These are phyloP conservation scores for Fusarium annulatum DNA, from an alignment of 2,329 filamentous ascomycete species.

Conservation along the genomic window DNA sequence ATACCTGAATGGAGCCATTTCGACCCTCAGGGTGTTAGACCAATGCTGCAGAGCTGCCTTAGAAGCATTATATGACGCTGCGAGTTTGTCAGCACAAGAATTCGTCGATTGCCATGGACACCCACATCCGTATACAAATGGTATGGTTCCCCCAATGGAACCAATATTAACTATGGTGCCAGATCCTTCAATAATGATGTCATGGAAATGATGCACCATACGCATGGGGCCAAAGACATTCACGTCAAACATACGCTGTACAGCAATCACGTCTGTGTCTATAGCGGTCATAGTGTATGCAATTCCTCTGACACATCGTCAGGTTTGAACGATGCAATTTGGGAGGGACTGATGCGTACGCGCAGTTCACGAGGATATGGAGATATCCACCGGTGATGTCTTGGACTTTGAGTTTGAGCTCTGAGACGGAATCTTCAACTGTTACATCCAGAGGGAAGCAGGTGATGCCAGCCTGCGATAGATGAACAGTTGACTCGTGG, in stretches of 20 bases:
- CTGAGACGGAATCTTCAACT: neutral
- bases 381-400: neutral
- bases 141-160: neutral
- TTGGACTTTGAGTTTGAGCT: neutral
- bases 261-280: neutral
- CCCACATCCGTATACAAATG: neutral
- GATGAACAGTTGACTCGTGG: neutral
- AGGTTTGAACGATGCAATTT: accelerated
- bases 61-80: neutral
- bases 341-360: neutral
- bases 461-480: neutral
- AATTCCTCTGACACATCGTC: neutral
- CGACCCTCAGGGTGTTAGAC: neutral
- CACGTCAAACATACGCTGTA: neutral
- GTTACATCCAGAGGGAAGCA: neutral
- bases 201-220: neutral
- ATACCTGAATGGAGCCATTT: neutral
- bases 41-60: neutral
- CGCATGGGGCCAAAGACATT: neutral
- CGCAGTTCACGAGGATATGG: neutral
- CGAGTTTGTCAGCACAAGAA: neutral
- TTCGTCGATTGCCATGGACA: no score
- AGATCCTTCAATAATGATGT: neutral
- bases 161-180: neutral
- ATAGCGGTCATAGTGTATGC: neutral